phyloP scores from a whole-genome alignment of 2,329 filamentous ascomycete genomes.

The Colletotrichum siamense region DNA sequence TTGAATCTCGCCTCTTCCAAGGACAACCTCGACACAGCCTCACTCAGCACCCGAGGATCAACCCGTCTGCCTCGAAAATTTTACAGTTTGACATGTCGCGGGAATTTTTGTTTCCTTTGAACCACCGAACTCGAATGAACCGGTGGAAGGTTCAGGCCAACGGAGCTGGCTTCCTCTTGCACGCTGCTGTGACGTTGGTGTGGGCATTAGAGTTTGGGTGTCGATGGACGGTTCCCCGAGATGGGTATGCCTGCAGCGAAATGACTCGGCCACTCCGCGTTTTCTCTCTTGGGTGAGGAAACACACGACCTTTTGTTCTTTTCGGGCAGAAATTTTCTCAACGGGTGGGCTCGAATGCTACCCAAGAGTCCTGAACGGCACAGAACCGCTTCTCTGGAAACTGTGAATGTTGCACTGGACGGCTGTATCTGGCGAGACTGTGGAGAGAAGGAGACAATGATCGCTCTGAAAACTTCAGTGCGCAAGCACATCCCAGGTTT shows the following conservation, averaged over 20 bases:
- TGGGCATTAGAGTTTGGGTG: background rate
- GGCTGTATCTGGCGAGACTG: background rate
- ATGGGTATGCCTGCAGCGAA: background rate
- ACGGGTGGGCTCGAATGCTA: background rate
- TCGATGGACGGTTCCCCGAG: background rate
- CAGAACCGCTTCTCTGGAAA: background rate
- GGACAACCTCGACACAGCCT: background rate
- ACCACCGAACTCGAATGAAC: background rate
- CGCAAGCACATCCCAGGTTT: background rate
- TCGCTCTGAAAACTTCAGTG: background rate
- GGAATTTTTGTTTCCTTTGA: background rate
- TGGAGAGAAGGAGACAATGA: background rate
- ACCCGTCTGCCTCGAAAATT: background rate
- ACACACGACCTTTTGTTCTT: background rate
- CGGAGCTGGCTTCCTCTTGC: background rate
- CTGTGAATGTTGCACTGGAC: background rate
- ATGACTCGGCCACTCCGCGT: background rate
- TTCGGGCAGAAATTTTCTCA: background rate
- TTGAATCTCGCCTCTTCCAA: background rate
- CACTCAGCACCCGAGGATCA: background rate
- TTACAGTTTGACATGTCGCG: background rate
- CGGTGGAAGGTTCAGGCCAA: background rate
- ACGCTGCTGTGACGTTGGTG: background rate
- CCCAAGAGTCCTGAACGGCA: background rate
- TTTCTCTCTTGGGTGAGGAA: background rate